Evolutionary conservation across 257 asterid species (phyloP), one percentile per base, ranked within the genome.

Genomic region (Nicotiana knightiana): DNA sequence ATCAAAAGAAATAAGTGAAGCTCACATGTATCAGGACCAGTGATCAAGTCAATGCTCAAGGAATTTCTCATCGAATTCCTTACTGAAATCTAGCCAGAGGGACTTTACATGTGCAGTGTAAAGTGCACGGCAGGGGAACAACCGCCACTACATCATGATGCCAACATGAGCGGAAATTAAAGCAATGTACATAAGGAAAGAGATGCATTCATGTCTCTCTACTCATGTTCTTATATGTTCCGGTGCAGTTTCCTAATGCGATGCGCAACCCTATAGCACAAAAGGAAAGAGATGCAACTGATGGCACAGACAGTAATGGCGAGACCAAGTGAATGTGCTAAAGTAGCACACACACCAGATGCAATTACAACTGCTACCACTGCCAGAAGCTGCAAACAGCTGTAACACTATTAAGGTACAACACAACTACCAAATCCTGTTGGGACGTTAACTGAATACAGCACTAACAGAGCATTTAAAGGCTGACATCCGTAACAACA

Each of bases 331-430:
- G 86, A 67, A 71, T 80, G 66, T 33, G 66, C 73, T 55, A 81
- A 81, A 37, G 82, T 77, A 53, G 82, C 66, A 18, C 15, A 78
- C 80, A 84, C 11, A 84, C 11, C 28, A 59, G 81, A 84, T 3
- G 87, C 80, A 6, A 84, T 39, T 4, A 81, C 46, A 30, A 84
- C 33, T 24, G 82, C 84, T 54, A 55, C 81, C 84, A 84, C 75
- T 7, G 84, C 75, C 7, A 76, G 37, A 58, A 78, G 53, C 46
- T 28, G 63, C 16, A 81, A 32, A 48, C 1, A 6, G 43, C 9
- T 1, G 84, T 3, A 5, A 70, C 1, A 0, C 0, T 0, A 21
- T 0, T n/a, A 10, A 13, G 15, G 5, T 67, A 16, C 0, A 0
- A 0, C 15, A 66, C 5, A 46, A 39, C 2, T 46, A 21, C 30